Evolutionary conservation across 371 early-diverging fungal species (phyloP).

Genomic region (Neoconidiobolus thromboides): DNA sequence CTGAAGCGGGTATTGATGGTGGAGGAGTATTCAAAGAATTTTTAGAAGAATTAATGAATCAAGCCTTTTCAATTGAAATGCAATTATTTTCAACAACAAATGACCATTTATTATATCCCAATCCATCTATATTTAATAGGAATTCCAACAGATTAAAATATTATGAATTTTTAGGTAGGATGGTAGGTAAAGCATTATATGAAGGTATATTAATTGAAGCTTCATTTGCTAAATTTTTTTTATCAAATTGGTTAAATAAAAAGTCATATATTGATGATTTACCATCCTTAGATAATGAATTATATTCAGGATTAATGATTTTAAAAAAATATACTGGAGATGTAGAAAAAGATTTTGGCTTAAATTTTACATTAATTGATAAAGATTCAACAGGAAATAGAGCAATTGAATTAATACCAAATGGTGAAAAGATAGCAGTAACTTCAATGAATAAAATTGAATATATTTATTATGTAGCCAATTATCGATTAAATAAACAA

Average conservation of each 20-base stretch:
- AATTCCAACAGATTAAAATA: conserved; percentile 40
- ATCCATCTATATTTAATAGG: conserved; percentile 34
- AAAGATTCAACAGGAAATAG: conserved; percentile 26
- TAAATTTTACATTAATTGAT: conserved; percentile 57
- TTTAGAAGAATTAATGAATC: conserved; percentile 36
- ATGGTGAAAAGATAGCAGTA: conserved; percentile 54
- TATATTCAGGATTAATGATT: conserved; percentile 62
- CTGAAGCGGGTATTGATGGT: conserved; percentile 89
- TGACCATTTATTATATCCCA: conserved; percentile 63
- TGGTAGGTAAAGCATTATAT: conserved; percentile 86
- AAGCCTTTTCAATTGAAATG: conserved; percentile 65
- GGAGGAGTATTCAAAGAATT: conserved; percentile 72
- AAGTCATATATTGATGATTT: conserved; percentile 66
- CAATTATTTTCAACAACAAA: conserved; percentile 58
- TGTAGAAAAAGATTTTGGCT: conserved; percentile 42
- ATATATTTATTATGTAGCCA: conserved; percentile 55
- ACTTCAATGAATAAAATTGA: conserved; percentile 66
- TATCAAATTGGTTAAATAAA: conserved; percentile 68
- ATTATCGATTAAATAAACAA: conserved; percentile 59
- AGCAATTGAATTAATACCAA: conserved; percentile 51
- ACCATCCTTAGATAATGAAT: conserved; percentile 63
- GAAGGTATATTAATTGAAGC: conserved; percentile 85
- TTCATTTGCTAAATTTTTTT: conserved; percentile 80
- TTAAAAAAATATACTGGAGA: conserved; percentile 62
- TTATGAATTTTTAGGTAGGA: conserved; percentile 72